Evolutionary conservation across 805 yeast species (phyloP).

Genomic region (Myxozyma neotropica): DNA sequence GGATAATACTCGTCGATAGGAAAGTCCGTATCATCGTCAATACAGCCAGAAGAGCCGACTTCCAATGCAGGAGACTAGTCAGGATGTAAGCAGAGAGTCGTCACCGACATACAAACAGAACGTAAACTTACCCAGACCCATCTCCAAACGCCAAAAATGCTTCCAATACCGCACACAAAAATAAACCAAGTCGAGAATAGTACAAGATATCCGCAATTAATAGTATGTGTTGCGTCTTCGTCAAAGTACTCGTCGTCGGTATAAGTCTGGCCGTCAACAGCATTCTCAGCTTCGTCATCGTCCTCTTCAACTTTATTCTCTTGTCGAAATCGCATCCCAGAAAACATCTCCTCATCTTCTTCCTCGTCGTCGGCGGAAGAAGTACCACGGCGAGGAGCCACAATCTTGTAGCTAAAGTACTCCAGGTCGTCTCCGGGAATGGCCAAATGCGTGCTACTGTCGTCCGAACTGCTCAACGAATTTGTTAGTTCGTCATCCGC

Average conservation of each 20-base stretch:
- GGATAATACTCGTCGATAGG: slow-evolving; percentile 48
- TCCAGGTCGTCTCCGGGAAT: neutral
- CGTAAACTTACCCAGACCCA: slow-evolving; percentile 31
- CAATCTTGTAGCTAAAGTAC: slow-evolving; percentile 1
- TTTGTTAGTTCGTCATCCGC: slow-evolving; percentile 8
- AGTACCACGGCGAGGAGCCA: neutral
- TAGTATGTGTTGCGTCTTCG: slow-evolving; percentile 20
- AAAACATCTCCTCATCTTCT: neutral
- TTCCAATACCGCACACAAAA: slow-evolving; percentile 28
- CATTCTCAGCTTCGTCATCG: slow-evolving; percentile 7
- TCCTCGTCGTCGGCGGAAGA: slow-evolving; percentile 8
- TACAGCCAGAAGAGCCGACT: neutral
- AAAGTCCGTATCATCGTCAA: slow-evolving; percentile 33
- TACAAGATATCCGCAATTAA: slow-evolving; percentile 34
- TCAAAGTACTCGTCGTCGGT: slow-evolving; percentile 18
- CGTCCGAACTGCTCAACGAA: slow-evolving; percentile 9
- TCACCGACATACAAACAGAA: neutral
- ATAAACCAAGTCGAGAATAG: slow-evolving; percentile 29
- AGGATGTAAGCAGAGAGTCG: neutral
- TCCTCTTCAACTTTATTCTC: neutral
- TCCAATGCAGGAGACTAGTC: neutral
- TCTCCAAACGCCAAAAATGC: slow-evolving; percentile 34
- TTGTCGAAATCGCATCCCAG: neutral
- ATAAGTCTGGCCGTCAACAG: too few relatives aligned
- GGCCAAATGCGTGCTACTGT: neutral